phyloP scores from a whole-genome alignment of 768 basidiomycete genomes.

The Podaxis sp. region DNA sequence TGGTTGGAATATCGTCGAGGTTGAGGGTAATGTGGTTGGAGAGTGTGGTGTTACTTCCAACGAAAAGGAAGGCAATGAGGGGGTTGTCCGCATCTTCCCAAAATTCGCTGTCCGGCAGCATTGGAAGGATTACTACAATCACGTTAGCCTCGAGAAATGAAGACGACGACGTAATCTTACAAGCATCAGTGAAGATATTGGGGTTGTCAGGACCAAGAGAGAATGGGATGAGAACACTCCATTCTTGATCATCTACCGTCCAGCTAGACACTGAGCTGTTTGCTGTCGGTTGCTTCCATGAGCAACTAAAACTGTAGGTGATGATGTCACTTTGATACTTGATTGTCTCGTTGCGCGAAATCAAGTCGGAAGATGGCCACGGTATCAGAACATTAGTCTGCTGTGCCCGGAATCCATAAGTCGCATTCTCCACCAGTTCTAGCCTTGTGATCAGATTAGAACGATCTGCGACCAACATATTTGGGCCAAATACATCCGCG shows the following conservation, averaged over 20 bases:
- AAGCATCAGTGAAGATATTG: not conserved
- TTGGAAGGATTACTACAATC: not conserved
- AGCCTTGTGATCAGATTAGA: not conserved
- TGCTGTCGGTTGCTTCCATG: not conserved
- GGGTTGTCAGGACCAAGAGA: too few relatives aligned
- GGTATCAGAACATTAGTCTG: conserved; percentile 1
- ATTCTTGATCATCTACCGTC: not conserved
- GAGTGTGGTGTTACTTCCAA: conserved; percentile 4
- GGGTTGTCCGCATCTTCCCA: not conserved
- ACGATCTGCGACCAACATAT: not conserved
- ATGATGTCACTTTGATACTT: conserved; percentile 1
- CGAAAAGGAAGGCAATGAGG: not conserved
- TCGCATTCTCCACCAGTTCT: not conserved
- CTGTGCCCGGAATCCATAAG: not conserved
- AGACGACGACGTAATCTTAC: not conserved
- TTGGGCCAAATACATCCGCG: too few relatives aligned
- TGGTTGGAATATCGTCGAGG: not conserved
- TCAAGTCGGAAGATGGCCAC: conserved; percentile 1
- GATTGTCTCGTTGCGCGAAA: not conserved
- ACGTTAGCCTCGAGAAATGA: not conserved
- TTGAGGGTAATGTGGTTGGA: not conserved
- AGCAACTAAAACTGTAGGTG: not conserved
- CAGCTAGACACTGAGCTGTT: not conserved
- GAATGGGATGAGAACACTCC: not conserved
- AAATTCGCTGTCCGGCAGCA: not conserved